Percentiles rank a stretch among this genome's conserved stretches.
Conservation (phyloP, 495 filamentous ascomycete genomes). For the Xylaria scruposa region DNA sequence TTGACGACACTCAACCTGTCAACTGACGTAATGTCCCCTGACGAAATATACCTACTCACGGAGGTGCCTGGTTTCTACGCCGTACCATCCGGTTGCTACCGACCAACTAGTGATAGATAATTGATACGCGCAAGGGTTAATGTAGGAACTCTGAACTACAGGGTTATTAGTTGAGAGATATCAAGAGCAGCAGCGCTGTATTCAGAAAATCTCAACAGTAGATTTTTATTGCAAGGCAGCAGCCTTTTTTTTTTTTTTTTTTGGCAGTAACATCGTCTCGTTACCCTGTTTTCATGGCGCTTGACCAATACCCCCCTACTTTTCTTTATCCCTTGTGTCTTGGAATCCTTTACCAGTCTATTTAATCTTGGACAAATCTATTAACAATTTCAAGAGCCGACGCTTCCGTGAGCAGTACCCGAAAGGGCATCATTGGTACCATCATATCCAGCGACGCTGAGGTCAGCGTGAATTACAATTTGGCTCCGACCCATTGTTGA, state of each 20-base stretch:
- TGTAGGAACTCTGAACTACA: neutral
- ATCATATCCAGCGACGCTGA: conserved; percentile 6
- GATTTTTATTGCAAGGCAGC: neutral
- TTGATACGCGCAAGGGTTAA: conserved; percentile 11
- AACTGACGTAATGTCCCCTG: conserved; percentile 23
- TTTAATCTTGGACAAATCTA: neutral
- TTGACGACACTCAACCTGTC: conserved; percentile 10
- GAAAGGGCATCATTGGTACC: neutral
- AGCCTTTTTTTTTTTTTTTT: neutral
- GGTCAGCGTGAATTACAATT: conserved; percentile 20
- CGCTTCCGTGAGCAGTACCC: conserved; percentile 15
- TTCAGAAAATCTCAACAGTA: neutral
- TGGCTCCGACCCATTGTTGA: neutral
- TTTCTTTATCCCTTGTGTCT: conserved; percentile 3
- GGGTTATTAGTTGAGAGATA: neutral
- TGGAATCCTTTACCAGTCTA: neutral
- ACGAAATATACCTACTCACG: neutral
- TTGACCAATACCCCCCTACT: neutral
- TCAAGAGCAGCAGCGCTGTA: neutral
- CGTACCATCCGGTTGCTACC: conserved; percentile 22
- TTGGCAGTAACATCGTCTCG: neutral
- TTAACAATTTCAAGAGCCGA: neutral
- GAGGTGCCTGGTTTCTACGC: neutral
- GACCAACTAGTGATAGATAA: neutral
- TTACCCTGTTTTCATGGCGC: conserved; percentile 8